A percentile compares a stretch with the other conserved stretches of the same genome.
Conservation (phyloP, 1,284 basidiomycete genomes). For the Schizopora paradoxa region DNA sequence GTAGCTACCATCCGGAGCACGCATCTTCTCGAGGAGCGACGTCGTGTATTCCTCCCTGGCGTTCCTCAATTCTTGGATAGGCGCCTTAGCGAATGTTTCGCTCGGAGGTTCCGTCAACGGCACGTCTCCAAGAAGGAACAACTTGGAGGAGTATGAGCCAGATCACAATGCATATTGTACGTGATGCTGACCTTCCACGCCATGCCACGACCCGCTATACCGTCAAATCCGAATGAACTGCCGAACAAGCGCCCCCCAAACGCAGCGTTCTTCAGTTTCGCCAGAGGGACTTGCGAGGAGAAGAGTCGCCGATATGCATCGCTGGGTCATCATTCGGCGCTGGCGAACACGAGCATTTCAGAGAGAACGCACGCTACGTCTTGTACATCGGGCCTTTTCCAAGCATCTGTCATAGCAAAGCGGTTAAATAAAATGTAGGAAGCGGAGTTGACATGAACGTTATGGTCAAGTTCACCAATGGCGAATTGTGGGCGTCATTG, state of each 20-base stretch:
- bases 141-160: slow-evolving; percentile 5
- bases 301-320: slow-evolving; percentile 58
- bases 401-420: slow-evolving; percentile 10
- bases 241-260: slow-evolving; percentile 55
- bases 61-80: slow-evolving; percentile 38
- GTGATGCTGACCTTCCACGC: slow-evolving; percentile 63
- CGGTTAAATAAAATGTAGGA: too few species aligned
- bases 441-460: too few species aligned
- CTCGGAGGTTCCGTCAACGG: slow-evolving; percentile 13
- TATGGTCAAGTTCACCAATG: too few species aligned
- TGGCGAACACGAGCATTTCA: neutral
- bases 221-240: slow-evolving; percentile 33
- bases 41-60: slow-evolving; percentile 48
- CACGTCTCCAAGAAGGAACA: slow-evolving; percentile 14
- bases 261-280: slow-evolving; percentile 61
- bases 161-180: neutral
- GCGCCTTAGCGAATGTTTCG: slow-evolving; percentile 11
- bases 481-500: too few species aligned
- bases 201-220: slow-evolving; percentile 62
- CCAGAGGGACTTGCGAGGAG: slow-evolving; percentile 44
- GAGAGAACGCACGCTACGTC: slow-evolving; percentile 6
- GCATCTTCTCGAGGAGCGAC: slow-evolving; percentile 58
- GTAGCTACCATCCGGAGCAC: slow-evolving; percentile 74
- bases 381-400: slow-evolving; percentile 9
- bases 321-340: slow-evolving; percentile 31